Base-by-base conservation (phyloP, 1,284 basidiomycete genomes). In the Puccinia novopanici region DNA sequence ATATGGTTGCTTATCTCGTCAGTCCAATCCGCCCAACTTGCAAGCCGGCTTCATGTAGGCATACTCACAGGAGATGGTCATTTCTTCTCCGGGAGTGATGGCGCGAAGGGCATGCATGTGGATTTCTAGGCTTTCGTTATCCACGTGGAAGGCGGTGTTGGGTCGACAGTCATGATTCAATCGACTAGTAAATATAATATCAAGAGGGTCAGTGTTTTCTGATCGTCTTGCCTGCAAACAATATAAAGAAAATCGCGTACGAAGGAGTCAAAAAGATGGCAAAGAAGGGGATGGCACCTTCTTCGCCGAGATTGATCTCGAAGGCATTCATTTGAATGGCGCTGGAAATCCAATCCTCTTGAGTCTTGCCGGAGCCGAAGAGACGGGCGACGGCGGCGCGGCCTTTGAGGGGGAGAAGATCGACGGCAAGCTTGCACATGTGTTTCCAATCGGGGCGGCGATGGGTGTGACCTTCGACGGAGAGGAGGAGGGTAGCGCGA, bases 81-180 rank as follows among this genome's bases (percentile, higher is more conserved):
- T 24, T 55, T 78, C 76, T 61, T 78, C 76, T 48, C 76, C 76
- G 22, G 67, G 37, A 45, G 19, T 45, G 24, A 78, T 78, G 15
- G 34, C 52, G n/a, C 76, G 76, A 37, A 78, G 65, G 19, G 76
- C 67, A 57, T 70, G 52, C 76, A 78, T 71, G 67, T 78, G 67
- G 19, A 78, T 40, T 61, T 78, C 50, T 30, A 78, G 61, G 15
- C 42, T 71, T 55, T 78, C 40, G 17, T 19, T 45, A 45, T 78
- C 67, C 6, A 71, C 48, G 37, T 78, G 54, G 45, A 70, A 78
- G 40, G 54, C 76, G 42, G 76, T 54, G 24, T 78, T 78, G 12
- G 76, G 76, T 27, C 76, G 76, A 40, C 76, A 78, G 50, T 78
- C 76, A 52, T 77, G 75, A 68, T 77, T 77, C 75, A 77, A 67